phyloP scores from a whole-genome alignment of 2,329 filamentous ascomycete genomes.

The Tolypocladium nubicola region DNA sequence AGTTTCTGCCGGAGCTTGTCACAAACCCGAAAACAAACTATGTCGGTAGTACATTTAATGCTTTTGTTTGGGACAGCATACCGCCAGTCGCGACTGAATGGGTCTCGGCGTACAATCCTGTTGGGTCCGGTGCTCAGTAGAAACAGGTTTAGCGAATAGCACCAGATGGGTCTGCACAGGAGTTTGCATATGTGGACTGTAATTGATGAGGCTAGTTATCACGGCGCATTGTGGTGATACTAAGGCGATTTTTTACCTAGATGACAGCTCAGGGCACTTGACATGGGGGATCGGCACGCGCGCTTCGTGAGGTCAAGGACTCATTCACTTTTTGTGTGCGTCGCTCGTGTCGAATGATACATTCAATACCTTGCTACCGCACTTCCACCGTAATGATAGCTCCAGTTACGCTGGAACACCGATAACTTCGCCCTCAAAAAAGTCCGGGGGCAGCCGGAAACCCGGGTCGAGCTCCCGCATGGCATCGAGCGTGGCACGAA shows the following conservation, averaged over 20 bases:
- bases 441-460: constrained; percentile 9
- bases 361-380: not conserved
- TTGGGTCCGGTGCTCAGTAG: not conserved
- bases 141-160: not conserved
- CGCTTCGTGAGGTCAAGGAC: not conserved
- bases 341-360: not conserved
- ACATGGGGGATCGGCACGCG: not conserved
- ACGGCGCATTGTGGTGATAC: not conserved
- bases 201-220: not conserved
- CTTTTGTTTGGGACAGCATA: not conserved
- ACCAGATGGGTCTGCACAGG: too few species aligned
- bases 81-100: not conserved
- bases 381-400: not conserved
- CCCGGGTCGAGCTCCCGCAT: constrained; percentile 9
- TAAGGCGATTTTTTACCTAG: not conserved
- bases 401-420: constrained; percentile 2
- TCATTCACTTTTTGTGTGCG: not conserved
- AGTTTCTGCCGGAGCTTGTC: not conserved
- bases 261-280: not conserved
- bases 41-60: not conserved
- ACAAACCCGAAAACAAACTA: not conserved
- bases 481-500: constrained; percentile 5
- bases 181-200: too few species aligned
- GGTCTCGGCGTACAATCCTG: not conserved
- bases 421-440: constrained; percentile 10